A percentile compares a stretch with the other conserved stretches of the same genome.
Conservation (phyloP, 2,329 filamentous ascomycete species). For the Curvularia verruculosa region DNA sequence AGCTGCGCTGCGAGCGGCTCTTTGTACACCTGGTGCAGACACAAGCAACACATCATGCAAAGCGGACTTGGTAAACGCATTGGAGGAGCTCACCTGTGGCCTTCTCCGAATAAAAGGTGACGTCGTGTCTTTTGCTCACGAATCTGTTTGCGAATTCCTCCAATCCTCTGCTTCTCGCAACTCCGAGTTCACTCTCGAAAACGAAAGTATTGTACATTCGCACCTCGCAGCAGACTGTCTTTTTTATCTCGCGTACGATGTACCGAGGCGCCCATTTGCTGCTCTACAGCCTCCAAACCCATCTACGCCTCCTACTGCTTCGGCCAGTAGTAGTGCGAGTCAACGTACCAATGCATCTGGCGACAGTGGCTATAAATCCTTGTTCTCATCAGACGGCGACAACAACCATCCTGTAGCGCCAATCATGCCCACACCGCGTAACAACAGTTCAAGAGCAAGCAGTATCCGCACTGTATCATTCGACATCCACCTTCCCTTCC, state of each 20-base stretch:
- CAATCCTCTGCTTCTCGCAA: conserved; percentile 22
- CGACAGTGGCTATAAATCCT: conserved; percentile 43
- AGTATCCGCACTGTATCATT: conserved; percentile 25
- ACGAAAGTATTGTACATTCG: conserved; percentile 34
- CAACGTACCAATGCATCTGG: conserved; percentile 33
- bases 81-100: conserved; percentile 35
- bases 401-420: conserved; percentile 10
- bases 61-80: conserved; percentile 19
- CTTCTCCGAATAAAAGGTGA: conserved; percentile 29
- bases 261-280: conserved; percentile 36
- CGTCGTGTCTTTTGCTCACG: conserved; percentile 31
- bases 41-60: background rate
- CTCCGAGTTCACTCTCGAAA: conserved; percentile 32
- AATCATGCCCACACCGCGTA: background rate
- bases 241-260: conserved; percentile 35
- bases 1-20: conserved; percentile 28
- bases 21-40: conserved; percentile 19
- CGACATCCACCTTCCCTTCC: conserved; percentile 36
- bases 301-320: conserved; percentile 9
- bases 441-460: conserved; percentile 6
- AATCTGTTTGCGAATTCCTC: conserved; percentile 35
- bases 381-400: conserved; percentile 34
- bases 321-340: conserved; percentile 30
- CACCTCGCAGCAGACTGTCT: conserved; percentile 39
- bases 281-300: conserved; percentile 20